These are phyloP conservation scores for Metschnikowia cubensis DNA, from an alignment of 805 yeast species.

Conservation along the genomic window DNA sequence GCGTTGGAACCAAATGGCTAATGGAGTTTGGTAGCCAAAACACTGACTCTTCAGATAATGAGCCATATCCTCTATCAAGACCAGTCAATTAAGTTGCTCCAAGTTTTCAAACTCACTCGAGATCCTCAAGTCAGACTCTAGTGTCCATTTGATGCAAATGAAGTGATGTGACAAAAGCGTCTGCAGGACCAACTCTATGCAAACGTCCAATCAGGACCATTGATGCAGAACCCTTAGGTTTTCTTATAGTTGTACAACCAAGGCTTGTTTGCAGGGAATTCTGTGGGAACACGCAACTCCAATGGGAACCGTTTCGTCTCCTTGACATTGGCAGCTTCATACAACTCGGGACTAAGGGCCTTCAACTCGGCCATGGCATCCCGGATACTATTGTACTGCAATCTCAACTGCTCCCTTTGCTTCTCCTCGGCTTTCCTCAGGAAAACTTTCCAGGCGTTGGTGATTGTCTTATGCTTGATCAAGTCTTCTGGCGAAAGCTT, in stretches of 20 bases:
- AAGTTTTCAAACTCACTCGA: too few relatives aligned
- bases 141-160: background rate
- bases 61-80: too few relatives aligned
- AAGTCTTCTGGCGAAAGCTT: slow-evolving; percentile 76
- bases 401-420: slow-evolving; percentile 38
- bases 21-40: too few relatives aligned
- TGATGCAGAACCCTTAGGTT: background rate
- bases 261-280: slow-evolving; percentile 74
- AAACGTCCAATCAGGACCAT: background rate
- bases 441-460: slow-evolving; percentile 73
- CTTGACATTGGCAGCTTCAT: slow-evolving; percentile 53
- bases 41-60: too few relatives aligned
- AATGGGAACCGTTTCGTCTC: slow-evolving; percentile 69
- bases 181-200: background rate
- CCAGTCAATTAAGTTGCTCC: too few relatives aligned
- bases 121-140: background rate
- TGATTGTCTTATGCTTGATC: slow-evolving; percentile 77
- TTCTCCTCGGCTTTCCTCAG: slow-evolving; percentile 49
- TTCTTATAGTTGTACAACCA: slow-evolving; percentile 59
- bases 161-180: background rate
- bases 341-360: slow-evolving; percentile 49
- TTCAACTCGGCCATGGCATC: slow-evolving; percentile 73
- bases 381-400: slow-evolving; percentile 63
- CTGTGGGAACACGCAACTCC: slow-evolving; percentile 85
- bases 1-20: too few relatives aligned